These are phyloP conservation scores for Vitis labrusca DNA, from an alignment of 164 flowering plant genomes.

Conservation along the genomic window DNA sequence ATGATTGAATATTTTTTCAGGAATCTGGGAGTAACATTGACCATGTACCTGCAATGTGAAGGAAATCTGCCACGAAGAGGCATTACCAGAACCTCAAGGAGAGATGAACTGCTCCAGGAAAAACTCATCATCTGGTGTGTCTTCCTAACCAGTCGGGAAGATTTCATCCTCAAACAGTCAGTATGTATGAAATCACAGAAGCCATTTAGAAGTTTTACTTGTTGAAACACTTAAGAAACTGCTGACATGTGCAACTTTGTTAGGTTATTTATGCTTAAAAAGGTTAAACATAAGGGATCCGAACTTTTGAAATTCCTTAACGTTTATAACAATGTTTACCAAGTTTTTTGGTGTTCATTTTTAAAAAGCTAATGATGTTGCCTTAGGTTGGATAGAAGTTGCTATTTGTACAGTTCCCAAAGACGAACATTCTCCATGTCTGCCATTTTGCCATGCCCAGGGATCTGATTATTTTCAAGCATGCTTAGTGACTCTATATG, in stretches of 20 bases:
- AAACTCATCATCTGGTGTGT: slow-evolving; percentile 19
- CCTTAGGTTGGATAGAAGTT: neutral
- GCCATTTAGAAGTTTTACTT: neutral
- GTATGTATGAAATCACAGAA: neutral
- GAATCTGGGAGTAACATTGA: neutral
- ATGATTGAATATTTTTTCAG: neutral
- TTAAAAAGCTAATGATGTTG: neutral
- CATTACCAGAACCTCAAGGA: slow-evolving; percentile 6
- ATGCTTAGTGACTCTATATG: neutral
- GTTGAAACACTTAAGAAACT: slow-evolving; percentile 3
- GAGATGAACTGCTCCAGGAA: slow-evolving; percentile 14
- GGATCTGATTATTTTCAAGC: neutral
- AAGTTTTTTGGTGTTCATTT: neutral
- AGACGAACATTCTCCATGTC: no score
- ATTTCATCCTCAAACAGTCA: neutral
- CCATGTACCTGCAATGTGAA: slow-evolving; percentile 10
- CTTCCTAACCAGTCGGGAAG: slow-evolving; percentile 8
- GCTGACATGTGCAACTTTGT: slow-evolving; percentile 6
- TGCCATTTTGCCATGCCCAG: no score
- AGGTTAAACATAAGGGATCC: slow-evolving; percentile 4
- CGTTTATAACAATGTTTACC: neutral
- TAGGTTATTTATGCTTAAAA: slow-evolving; percentile 6
- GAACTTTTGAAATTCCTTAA: slow-evolving; percentile 12
- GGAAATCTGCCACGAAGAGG: slow-evolving; percentile 17
- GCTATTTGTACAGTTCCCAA: neutral